Conservation (phyloP, 169 alveolate genomes). For the Eimeria maxima region DNA sequence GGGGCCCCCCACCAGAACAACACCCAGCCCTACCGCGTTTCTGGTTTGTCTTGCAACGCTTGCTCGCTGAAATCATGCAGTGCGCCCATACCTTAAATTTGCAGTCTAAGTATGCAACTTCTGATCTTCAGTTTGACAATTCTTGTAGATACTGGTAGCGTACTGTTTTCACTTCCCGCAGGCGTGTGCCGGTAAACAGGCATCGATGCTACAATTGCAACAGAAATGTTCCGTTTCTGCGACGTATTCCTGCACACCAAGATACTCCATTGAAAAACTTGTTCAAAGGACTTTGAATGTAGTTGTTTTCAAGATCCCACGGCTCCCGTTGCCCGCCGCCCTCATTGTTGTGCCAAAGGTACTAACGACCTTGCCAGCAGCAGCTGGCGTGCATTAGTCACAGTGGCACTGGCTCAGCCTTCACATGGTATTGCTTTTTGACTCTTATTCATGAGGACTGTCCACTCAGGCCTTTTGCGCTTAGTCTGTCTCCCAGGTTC, state of each 20-base stretch:
- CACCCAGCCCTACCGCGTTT: neutral
- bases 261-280: neutral
- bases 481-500: no score
- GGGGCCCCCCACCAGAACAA: conserved; percentile 30
- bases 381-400: neutral
- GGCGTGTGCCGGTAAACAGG: neutral
- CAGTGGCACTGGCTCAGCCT: neutral
- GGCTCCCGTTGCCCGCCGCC: neutral
- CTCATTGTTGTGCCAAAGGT: neutral
- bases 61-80: neutral
- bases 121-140: neutral
- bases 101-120: neutral
- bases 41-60: neutral
- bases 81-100: neutral
- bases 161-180: neutral
- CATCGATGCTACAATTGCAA: neutral
- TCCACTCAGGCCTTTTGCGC: neutral
- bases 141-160: neutral
- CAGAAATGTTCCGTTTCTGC: neutral
- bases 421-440: neutral
- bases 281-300: neutral
- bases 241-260: neutral
- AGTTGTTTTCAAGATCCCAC: neutral
- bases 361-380: neutral
- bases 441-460: neutral